Evolutionary conservation across 2,329 filamentous ascomycete genomes (phyloP), one percentile per base, ranked within the genome.

Genomic region (Fusarium palustre): DNA sequence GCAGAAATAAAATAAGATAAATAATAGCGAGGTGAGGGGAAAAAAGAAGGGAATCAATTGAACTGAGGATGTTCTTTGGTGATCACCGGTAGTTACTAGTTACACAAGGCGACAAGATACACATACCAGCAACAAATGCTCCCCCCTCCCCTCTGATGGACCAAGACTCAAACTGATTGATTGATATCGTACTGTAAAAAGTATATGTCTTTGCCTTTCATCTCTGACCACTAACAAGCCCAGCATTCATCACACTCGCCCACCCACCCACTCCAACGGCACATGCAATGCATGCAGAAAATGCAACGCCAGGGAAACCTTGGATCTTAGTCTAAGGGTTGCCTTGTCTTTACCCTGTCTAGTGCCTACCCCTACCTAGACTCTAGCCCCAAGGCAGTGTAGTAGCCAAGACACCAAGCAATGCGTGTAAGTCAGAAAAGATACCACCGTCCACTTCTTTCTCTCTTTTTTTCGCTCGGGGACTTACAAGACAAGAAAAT

Each of bases 141-240:
- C 24, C 11, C n/a, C 55, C 13, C 28, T 61, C 59, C 25, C 25
- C 24, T 25, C 24, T 7, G 61, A 41, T 62, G 41, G 52, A 13
- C 36, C 36, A 39, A 47, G 41, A 24, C 39, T 42, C 28, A 13
- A 42, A 42, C n/a, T 42, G 39, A 47, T 39, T 38, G 41, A 55
- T 46, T 43, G 39, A 62, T 55, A 48, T 56, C 39, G 63, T 66
- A 59, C 46, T 71, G 70, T 72, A 71, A 73, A 72, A 72, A 71
- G 55, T 71, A 62, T 69, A 71, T 73, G 70, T 72, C 70, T 54
- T 72, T 38, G 20, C 53, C 47, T 64, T 47, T 28, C 52, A 28
- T 34, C 28, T n/a, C 43, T 15, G 42, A 33, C 70, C 70, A 71
- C 64, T 73, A 34, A 46, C 42, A 69, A 38, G 16, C 28, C 38